Evolutionary conservation across 2,329 filamentous ascomycete species (phyloP), one percentile per base, ranked within the genome.

Genomic region (Bipolaris sorokiniana): DNA sequence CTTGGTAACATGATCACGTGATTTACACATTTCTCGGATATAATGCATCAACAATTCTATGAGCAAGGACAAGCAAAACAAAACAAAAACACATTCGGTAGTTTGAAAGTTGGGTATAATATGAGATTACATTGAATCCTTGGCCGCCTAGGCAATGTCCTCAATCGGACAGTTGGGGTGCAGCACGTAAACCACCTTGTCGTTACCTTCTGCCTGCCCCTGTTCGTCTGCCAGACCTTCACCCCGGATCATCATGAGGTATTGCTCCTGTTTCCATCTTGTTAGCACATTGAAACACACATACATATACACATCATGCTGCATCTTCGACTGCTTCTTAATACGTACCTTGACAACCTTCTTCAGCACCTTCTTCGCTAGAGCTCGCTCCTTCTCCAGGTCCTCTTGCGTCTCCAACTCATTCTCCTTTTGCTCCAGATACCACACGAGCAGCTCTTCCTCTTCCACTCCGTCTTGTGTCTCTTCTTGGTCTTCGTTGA

Each of bases 101-200:
- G 13, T 11, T 44, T 26, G 16, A 1, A 33, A 7, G 16, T 31
- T 20, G 42, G 40, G 47, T 46, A 51, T 10, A 46, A 51, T 11
- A 37, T 48, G 13, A 38, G 15, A 18, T 22, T 48, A 18, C 6
- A 16, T 28, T 48, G 22, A 11, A n/a, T 48, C 5, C 13, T 26
- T 20, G 42, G 18, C 5, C 22, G 16, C n/a, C 41, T 57, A 62
- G 0, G 46, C 70, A 56, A 76, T 76, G 54, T 83, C 81, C 64
- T 97, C 93, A 9, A 96, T 83, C 0, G 90, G 91, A 73, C 91
- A 96, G 79, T 98, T 98, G 56, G 95, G 95, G 79, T 99, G 95
- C 65, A 99, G 74, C 23, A 97, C 90, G 74, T 97, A 99, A 50
- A 95, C 84, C 4, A 90, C 81, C 69, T 81, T 82, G 18, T 59